Evolutionary conservation across 768 basidiomycete species (phyloP), one percentile per base, ranked within the genome.

Genomic region (Rhizopogon vesiculosus): DNA sequence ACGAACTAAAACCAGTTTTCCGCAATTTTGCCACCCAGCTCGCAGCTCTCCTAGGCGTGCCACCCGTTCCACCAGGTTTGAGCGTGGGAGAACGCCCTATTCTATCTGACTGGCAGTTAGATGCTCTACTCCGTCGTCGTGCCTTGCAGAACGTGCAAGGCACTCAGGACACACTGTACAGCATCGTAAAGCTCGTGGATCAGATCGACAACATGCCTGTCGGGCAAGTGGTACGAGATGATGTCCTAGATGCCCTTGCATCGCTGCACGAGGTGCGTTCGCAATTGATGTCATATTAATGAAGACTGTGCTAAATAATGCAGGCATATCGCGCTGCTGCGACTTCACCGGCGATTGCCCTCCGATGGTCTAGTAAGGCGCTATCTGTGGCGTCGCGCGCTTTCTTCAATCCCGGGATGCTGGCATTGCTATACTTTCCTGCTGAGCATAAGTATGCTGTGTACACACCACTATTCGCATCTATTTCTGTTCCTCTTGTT

Each of bases 391-490:
- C 93, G 10, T 91, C 89, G 2, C 80, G 86, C 42, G 96, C 97
- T 3, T 98, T 97, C 77, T 98, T 97, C 74, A 91, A 93, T 69
- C 97, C 96, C 0, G 91, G 89, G 18, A 97, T 98, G 94, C 74
- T 98, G 62, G 94, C 93, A 13, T 72, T 98, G 66, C 78, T 99
- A 19, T 99, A 99, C 71, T 98, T 98, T 72, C 97, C 97, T 19
- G 87, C 93, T 18, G 97, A 98, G 66, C 97, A 98, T 75, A 98
- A 91, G 67, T 95, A 93, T 68, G 95, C 95, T 2, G 93, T 99
- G 8, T 98, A 98, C 69, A 87, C 92, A 0, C 96, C 97, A 0
- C 72, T 99, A 35, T 98, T 99, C 68, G 96, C 92, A 2, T 94
- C 93, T 46, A 81, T 93, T 7, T 78, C 90, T 3, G 87, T 95